Evolutionary conservation across 169 alveolate species (phyloP), one percentile per base, ranked within the genome.

Genomic region (Cryptosporidium sp.): DNA sequence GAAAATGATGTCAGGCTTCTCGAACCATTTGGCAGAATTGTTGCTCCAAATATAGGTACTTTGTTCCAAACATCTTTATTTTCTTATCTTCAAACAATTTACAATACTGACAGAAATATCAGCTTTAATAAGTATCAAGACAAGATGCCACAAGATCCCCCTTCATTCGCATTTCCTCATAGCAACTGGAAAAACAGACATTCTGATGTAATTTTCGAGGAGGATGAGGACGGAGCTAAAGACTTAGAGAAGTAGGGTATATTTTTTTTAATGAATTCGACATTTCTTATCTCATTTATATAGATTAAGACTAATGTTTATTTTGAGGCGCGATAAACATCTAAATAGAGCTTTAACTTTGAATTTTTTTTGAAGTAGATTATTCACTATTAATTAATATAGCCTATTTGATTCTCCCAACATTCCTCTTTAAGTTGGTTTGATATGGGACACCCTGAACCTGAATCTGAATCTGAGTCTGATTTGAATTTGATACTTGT

Each of bases 131-230:
- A 80, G 53, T 80, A 80, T 29, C 75, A 62, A 35, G 89, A 80
- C 53, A 80, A 80, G 52, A 80, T 80, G 89, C 89, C 89, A 39
- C 89, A 62, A 33, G 89, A 80, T 39, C 89, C 89, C 10, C 89
- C 89, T 14, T 18, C 89, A 29, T 80, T 80, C 26, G 65, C 62
- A 18, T 45, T 29, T 48, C 69, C 67, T 12, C 75, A 80, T n/a
- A 80, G 53, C 10, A 80, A 80, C 70, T 62, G 89, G 89, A 80
- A 65, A 16, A 80, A 80, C 68, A 80, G 89, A 35, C 89, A n/a
- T 26, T 60, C 89, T 23, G 89, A 80, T 51, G 31, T 80, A 23
- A 80, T 80, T 65, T 80, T 80, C n/a, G 89, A 80, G 35, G 89
- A 80, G 29, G 86, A 73, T 26, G 86, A 73, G 86, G 86, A 73